Evolutionary conservation across 1,284 basidiomycete genomes (phyloP), one percentile per base, ranked within the genome.

Genomic region (Kalmanozyma brasiliensis): DNA sequence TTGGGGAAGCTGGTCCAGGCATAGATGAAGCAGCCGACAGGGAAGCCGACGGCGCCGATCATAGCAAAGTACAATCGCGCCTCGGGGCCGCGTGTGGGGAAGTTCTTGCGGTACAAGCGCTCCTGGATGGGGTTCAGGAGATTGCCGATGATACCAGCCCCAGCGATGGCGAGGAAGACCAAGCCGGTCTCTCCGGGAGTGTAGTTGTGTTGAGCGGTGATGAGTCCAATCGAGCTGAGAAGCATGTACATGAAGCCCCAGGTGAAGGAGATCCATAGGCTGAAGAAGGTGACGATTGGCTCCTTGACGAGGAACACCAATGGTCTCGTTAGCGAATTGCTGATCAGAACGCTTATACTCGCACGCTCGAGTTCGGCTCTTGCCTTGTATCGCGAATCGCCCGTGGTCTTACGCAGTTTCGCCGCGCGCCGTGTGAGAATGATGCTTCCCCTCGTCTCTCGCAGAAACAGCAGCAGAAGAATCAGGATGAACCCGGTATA

Each of bases 191-290:
- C 82, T 0, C 88, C 88, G 14, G 85, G 85, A 56, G 86, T 87
- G 82, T 92, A 93, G 24, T 84, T 80, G 75, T 92, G 63, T 41
- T 84, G 84, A 41, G 84, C 84, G 2, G 84, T 84, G 34, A 82
- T 59, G 24, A 85, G 80, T 52, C 82, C 73, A 33, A 77, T 62
- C 5, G 48, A 55, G 17, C 46, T 49, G n/a, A 76, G 89, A 0
- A 92, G 83, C 13, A 83, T 84, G 77, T 88, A 93, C 43, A 90
- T 81, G 11, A 93, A 86, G 0, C 91, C 91, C 91, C 91, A 93
- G 1, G 86, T 86, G 58, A 80, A 36, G 19, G 47, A 55, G 49
- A 52, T 78, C 80, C 57, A 74, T 56, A 49, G 81, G 68, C 33
- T 82, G 52, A 73, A 84, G 73, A 35, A 82, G 49, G 71, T 84